Evolutionary conservation across 495 filamentous ascomycete genomes (phyloP).

Genomic region (Hypoxylon crocopeplum): DNA sequence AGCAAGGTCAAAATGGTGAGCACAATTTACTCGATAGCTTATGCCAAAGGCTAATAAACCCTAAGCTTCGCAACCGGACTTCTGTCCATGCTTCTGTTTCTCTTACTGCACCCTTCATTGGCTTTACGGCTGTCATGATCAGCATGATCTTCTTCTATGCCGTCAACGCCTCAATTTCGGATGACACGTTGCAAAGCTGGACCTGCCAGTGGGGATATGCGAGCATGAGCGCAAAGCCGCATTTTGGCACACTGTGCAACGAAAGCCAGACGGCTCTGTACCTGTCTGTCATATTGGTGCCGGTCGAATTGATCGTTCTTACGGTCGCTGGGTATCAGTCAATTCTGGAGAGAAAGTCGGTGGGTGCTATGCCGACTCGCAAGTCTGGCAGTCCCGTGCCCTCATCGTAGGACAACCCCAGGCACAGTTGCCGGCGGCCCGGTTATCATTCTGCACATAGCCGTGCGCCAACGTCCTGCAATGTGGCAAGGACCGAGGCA

Average conservation of each 20-base stretch:
- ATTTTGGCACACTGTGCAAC: slow-evolving; percentile 57
- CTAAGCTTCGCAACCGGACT: slow-evolving; percentile 51
- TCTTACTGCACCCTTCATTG: slow-evolving; percentile 49
- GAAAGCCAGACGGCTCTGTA: slow-evolving; percentile 59
- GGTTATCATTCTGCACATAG: slow-evolving; percentile 6
- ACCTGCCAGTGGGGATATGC: slow-evolving; percentile 59
- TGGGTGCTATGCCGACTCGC: slow-evolving; percentile 15
- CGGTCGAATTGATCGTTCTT: slow-evolving; percentile 53
- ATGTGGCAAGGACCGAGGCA: slow-evolving; percentile 1
- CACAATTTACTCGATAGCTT: slow-evolving; percentile 1
- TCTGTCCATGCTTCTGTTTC: slow-evolving; percentile 47
- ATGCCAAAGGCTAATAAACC: neutral
- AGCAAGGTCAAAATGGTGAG: slow-evolving; percentile 50
- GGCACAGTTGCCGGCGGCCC: neutral
- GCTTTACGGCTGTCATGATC: slow-evolving; percentile 55
- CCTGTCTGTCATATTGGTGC: slow-evolving; percentile 59
- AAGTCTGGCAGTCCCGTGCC: slow-evolving; percentile 39
- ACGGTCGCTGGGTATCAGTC: slow-evolving; percentile 48
- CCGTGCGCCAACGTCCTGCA: slow-evolving; percentile 9
- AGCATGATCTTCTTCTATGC: slow-evolving; percentile 61
- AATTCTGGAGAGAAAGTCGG: slow-evolving; percentile 46
- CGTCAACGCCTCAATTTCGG: slow-evolving; percentile 54
- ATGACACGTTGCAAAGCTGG: slow-evolving; percentile 61
- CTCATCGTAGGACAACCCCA: slow-evolving; percentile 26
- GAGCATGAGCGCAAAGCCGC: slow-evolving; percentile 52